Base-by-base conservation (phyloP, 73 alveolate species). In the Blepharisma japonicum region DNA sequence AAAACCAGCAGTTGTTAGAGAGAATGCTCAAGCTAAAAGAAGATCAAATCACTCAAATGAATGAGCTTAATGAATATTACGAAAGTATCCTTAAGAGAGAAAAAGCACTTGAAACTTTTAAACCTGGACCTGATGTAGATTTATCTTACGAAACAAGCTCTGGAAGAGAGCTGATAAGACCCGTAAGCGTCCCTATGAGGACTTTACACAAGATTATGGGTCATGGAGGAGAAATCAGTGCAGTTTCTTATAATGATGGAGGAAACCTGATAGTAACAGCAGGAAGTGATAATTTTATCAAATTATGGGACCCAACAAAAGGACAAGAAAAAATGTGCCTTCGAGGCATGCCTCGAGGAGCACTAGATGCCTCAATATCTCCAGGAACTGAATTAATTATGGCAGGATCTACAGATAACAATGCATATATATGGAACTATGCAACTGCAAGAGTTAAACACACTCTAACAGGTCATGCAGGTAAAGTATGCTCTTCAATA, bases 401-500 rank as follows among this genome's bases (percentile, higher is more conserved):
- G 42, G 95, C 94, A n/a, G 89, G 95, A n/a, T 85, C 94, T 8
- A 55, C 87, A 27, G 98, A 93, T 71, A 90, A 92, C 67, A 83
- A 84, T 42, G 91, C 93, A 8, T 81, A 90, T 67, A 56, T 93
- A 68, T 93, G 97, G 97, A 81, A 86, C 55, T 81, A 87, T 48
- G 80, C 80, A 76, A 93, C 93, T 70, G 85, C 68, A 71, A 84
- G 95, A 85, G 88, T 83, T 50, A 68, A 68, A 81, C 84, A 81
- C 50, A 88, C 94, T 18, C 90, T 93, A 56, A 79, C 93, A 8
- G 97, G 97, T 23, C 98, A 93, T 81, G 90, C 85, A 51, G 96
- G 90, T 81, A 87, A 87, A 47, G 85, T 93, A 67, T 90, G 87
- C 84, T 50, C 94, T 7, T 86, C 89, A 38, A 78, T 76, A 71